Conservation (phyloP, 1,284 basidiomycete genomes). For the Meripilus lineatus region DNA sequence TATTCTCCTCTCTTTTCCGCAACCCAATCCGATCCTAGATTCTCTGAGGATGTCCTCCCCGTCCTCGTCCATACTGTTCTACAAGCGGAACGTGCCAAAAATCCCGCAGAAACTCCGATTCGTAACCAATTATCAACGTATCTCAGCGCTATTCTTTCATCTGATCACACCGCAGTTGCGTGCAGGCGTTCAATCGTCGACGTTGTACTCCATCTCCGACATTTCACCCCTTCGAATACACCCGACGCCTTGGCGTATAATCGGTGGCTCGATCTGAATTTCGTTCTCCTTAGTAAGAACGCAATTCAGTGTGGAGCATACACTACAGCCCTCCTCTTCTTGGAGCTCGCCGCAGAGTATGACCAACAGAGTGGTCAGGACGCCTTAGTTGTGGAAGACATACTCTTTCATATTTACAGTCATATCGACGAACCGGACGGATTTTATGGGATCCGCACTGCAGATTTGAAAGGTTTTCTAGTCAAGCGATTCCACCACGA, state of each 20-base stretch:
- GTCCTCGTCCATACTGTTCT: slow-evolving; percentile 72
- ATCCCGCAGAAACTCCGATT: slow-evolving; percentile 11
- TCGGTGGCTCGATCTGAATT: slow-evolving; percentile 83
- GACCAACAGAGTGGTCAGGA: slow-evolving; percentile 20
- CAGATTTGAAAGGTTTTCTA: slow-evolving; percentile 72
- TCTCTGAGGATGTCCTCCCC: slow-evolving; percentile 70
- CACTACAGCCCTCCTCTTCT: slow-evolving; percentile 85
- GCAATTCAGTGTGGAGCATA: slow-evolving; percentile 80
- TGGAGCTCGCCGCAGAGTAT: slow-evolving; percentile 76
- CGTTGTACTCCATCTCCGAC: slow-evolving; percentile 77
- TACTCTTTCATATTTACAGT: slow-evolving; percentile 89
- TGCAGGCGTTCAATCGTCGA: slow-evolving; percentile 70
- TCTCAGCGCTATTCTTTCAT: slow-evolving; percentile 55
- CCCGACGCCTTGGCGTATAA: slow-evolving; percentile 63
- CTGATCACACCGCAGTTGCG: slow-evolving; percentile 34
- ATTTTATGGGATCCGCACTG: slow-evolving; percentile 89
- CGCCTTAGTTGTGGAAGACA: slow-evolving; percentile 43
- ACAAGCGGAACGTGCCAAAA: slow-evolving; percentile 29
- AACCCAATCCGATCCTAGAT: slow-evolving; percentile 46
- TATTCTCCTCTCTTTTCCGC: slow-evolving; percentile 66
- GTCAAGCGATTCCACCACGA: slow-evolving; percentile 89
- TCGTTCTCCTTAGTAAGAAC: slow-evolving; percentile 63
- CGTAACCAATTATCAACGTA: slow-evolving; percentile 52
- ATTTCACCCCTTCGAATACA: slow-evolving; percentile 44
- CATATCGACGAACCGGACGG: slow-evolving; percentile 97